Evolutionary conservation across 2,329 filamentous ascomycete genomes (phyloP).

Genomic region (Penicillium sp.): DNA sequence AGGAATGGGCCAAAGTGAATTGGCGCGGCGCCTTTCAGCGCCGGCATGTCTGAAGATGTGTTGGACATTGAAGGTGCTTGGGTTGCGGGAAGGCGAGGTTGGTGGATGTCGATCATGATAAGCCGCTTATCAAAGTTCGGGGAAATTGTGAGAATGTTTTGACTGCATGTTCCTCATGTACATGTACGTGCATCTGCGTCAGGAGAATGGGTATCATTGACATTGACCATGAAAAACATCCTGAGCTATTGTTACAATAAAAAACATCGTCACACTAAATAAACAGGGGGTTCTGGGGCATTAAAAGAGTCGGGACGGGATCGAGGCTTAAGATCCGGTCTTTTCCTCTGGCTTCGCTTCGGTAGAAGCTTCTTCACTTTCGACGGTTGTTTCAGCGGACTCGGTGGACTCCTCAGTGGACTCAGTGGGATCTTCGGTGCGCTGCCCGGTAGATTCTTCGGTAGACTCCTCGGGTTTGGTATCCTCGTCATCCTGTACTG

Average conservation of each 20-base stretch:
- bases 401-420: constrained; percentile 7
- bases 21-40: constrained; percentile 30
- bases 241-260: constrained; percentile 24
- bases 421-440: neutral
- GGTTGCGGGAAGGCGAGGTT: neutral
- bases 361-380: constrained; percentile 6
- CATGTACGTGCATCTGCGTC: neutral
- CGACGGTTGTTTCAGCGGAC: constrained; percentile 3
- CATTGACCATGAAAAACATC: constrained; percentile 23
- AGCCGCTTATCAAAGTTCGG: constrained; percentile 4
- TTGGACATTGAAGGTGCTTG: constrained; percentile 1
- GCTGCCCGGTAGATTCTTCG: constrained; percentile 4
- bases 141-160: neutral
- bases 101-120: constrained; percentile 1
- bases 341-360: constrained; percentile 11
- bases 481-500: neutral
- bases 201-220: constrained; percentile 25
- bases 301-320: constrained; percentile 4
- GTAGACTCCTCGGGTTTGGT: neutral
- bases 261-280: constrained; percentile 8
- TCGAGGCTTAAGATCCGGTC: constrained; percentile 8
- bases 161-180: too few relatives aligned
- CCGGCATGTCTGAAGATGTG: constrained; percentile 20
- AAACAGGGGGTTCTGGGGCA: neutral
- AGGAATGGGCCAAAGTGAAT: constrained; percentile 72